Base-by-base conservation (phyloP, 2,329 filamentous ascomycete species). In the Bipolaris oryzae region DNA sequence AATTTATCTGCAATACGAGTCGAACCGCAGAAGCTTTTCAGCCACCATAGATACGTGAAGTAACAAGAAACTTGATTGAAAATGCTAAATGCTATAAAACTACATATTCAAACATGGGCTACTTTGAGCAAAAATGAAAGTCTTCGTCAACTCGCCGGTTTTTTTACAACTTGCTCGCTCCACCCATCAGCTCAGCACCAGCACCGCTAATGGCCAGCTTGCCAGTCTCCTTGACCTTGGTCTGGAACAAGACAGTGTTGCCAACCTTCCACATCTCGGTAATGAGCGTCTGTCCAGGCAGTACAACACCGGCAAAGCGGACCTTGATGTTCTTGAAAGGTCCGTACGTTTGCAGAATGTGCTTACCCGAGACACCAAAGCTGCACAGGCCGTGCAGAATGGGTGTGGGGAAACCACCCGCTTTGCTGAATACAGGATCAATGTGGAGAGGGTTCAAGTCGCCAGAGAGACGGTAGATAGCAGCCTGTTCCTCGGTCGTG, bases 351-450 rank as follows among this genome's bases (percentile, higher is more conserved):
- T 92, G 85, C 75, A 93, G 89, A 37, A 99, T 87, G 58, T 94
- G 92, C 84, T 96, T 97, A 63, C 89, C 91, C 15, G 91, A 89
- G 64, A 98, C 87, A 67, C 95, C 95, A 71, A 99, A 94, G 75
- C 88, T 95, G 85, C 92, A 96, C 35, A 99, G 86, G n/a, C 95
- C 95, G 81, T 99, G 95, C 51, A 99, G 83, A 74, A 99, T 99
- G 11, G 95, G 95, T 25, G 82, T 86, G 80, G 95, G 90, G 87
- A 99, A 99, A 57, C 95, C 95, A 57, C 94, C 95, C 68, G 96
- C 88, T 81, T 95, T 95, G 80, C 91, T 91, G 78, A 99, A 98
- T 47, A 87, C 85, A 1, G 95, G 95, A 77, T 99, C 95, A 61
- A 99, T 89, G 81, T 99, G 95, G 1, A 99, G 87, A 13, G 95